Percentiles rank a stretch among this genome's conserved stretches.
phyloP scores from a whole-genome alignment of 805 yeast genomes.

The Metschnikowia similis region DNA sequence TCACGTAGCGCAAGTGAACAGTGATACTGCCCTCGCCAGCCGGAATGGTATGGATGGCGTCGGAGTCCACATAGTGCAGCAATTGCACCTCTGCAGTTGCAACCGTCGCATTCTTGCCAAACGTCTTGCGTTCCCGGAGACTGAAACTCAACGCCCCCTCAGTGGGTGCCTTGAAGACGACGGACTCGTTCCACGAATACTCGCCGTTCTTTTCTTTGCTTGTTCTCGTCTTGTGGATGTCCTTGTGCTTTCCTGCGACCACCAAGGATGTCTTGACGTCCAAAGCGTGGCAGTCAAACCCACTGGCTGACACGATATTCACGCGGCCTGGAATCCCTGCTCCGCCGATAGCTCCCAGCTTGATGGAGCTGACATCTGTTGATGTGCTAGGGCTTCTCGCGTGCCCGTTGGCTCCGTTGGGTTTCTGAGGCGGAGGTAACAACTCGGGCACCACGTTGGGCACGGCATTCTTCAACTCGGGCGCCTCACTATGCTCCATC shows the following conservation, averaged over 20 bases:
- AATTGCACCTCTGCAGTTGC: conserved; percentile 56
- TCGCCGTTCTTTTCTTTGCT: conserved; percentile 45
- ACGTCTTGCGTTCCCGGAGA: conserved; percentile 62
- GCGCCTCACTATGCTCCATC: conserved; percentile 11
- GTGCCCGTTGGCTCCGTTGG: conserved; percentile 20
- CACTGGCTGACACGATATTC: conserved; percentile 45
- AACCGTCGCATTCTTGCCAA: conserved; percentile 65
- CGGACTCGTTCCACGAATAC: conserved; percentile 58
- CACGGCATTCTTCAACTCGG: conserved; percentile 19
- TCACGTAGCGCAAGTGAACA: conserved; percentile 34
- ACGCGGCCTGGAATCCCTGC: conserved; percentile 51
- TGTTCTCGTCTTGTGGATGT: conserved; percentile 60
- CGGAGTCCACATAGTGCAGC: conserved; percentile 44
- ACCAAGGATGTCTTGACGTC: conserved; percentile 55
- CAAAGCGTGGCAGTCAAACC: conserved; percentile 29
- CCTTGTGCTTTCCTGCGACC: conserved; percentile 46
- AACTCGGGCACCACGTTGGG: conserved; percentile 31
- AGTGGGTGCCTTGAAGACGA: conserved; percentile 62
- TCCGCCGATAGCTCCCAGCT: conserved; percentile 31
- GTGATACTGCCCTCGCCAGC: conserved; percentile 39
- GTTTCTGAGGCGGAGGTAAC: conserved; percentile 39
- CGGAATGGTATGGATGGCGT: conserved; percentile 35
- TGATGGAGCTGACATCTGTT: conserved; percentile 34
- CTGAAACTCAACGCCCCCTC: conserved; percentile 57
- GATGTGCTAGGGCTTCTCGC: conserved; percentile 20